Evolutionary conservation across 2,329 filamentous ascomycete species (phyloP), one percentile per base, ranked within the genome.

Genomic region (Calonectria pteridis): DNA sequence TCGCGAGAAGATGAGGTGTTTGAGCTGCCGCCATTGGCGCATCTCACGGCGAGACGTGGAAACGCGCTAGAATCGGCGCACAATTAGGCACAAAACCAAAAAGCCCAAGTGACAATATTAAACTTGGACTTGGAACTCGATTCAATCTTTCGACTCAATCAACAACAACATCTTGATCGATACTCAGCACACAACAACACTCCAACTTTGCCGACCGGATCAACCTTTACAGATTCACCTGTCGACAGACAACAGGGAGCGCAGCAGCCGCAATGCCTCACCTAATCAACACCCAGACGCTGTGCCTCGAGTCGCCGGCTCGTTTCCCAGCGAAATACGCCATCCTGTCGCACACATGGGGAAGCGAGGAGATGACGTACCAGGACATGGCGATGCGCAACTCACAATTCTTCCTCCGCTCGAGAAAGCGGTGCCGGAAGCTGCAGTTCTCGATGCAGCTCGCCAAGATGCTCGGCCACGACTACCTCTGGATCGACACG

Each of bases 401-500:
- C 28, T 46, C 37, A 4, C 40, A 49, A 6, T 64, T 64, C 40
- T 49, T 64, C 14, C 59, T 64, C 18, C 59, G 40, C 9, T 29
- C 37, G 0, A 14, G 40, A 28, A 64, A 64, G 40, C 29, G 37
- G 40, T 46, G 59, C 11, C 49, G 6, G 16, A 64, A 64, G 40
- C 29, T 64, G 59, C 37, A 64, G 7, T 64, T 64, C 26, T 31
- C 40, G 6, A 40, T 29, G 18, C 59, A 64, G 40, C 37, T 64
- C 20, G 40, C 59, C 10, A 64, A 64, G n/a, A 46, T 31, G 26
- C 37, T 64, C 28, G 59, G 59, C 26, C 28, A 64, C 40, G 59
- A 64, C 11, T 23, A 64, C 59, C 26, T 64, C 37, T 64, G 59
- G 59, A 49, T 64, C 28, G 59, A 64, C 40, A 64, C 59, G 1